These are phyloP conservation scores for Monosporascus sp. DNA, from an alignment of 2,329 filamentous ascomycete species.

Conservation along the genomic window DNA sequence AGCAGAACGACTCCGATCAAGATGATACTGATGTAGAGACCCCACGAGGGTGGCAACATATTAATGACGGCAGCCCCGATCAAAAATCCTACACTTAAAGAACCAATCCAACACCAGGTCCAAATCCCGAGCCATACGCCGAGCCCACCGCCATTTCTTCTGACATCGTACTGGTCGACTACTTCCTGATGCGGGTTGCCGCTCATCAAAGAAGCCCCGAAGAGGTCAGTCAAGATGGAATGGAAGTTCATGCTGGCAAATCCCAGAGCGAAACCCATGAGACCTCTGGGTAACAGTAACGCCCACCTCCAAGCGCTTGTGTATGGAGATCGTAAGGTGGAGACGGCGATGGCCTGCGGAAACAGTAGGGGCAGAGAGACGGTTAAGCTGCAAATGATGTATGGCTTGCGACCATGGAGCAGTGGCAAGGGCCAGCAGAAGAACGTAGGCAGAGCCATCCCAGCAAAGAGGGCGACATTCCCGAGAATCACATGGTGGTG, in stretches of 20 bases:
- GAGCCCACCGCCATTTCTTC: slow-evolving; percentile 71
- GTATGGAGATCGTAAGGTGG: slow-evolving; percentile 49
- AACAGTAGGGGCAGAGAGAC: slow-evolving; percentile 69
- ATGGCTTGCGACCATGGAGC: slow-evolving; percentile 71
- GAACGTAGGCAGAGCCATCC: slow-evolving; percentile 64
- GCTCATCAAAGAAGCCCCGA: slow-evolving; percentile 70
- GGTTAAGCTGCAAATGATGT: slow-evolving; percentile 63
- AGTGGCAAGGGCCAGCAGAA: slow-evolving; percentile 69
- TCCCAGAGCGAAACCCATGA: slow-evolving; percentile 65
- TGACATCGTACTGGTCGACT: slow-evolving; percentile 60
- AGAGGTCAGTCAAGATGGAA: slow-evolving; percentile 66
- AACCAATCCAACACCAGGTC: slow-evolving; percentile 72
- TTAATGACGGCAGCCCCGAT: slow-evolving; percentile 67
- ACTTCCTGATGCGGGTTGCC: slow-evolving; percentile 67
- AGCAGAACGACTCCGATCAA: slow-evolving; percentile 60
- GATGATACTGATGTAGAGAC: slow-evolving; percentile 68
- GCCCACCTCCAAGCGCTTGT: slow-evolving; percentile 51
- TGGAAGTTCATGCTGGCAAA: slow-evolving; percentile 76
- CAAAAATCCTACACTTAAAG: slow-evolving; percentile 65
- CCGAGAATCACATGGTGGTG: slow-evolving; percentile 64
- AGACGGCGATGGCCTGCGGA: slow-evolving; percentile 65
- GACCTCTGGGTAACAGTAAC: slow-evolving; percentile 56
- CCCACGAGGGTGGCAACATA: slow-evolving; percentile 60
- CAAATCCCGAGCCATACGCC: slow-evolving; percentile 75
- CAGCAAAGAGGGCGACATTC: slow-evolving; percentile 67